Percentiles rank a stretch among this genome's conserved stretches.
Evolutionary conservation across 2,329 filamentous ascomycete species (phyloP).

Genomic region (Monosporascus sp.): DNA sequence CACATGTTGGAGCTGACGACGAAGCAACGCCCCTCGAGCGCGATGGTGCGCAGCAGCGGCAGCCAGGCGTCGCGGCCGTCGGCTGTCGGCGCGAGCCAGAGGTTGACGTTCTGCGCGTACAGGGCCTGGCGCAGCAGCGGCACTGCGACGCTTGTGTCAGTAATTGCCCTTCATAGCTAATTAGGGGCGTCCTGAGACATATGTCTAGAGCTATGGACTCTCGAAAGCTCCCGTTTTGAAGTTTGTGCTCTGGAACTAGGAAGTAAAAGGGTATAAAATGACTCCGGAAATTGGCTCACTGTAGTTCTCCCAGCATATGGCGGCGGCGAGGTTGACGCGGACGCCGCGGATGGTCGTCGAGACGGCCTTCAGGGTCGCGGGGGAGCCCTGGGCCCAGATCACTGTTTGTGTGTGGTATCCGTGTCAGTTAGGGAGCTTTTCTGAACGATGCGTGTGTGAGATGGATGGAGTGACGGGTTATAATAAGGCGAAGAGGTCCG

Average conservation of each 20-base stretch:
- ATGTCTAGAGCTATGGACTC: too few relatives aligned
- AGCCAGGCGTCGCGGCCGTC: slow-evolving; percentile 81
- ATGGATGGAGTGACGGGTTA: too few relatives aligned
- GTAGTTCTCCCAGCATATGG: slow-evolving; percentile 96
- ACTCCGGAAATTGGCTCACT: slow-evolving; percentile 30
- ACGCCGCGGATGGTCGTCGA: slow-evolving; percentile 74
- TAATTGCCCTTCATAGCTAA: too few relatives aligned
- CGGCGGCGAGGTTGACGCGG: slow-evolving; percentile 73
- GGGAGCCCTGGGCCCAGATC: slow-evolving; percentile 82
- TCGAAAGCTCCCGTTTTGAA: too few relatives aligned
- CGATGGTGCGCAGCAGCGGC: slow-evolving; percentile 74
- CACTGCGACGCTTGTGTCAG: slow-evolving; percentile 36
- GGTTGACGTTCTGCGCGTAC: slow-evolving; percentile 85
- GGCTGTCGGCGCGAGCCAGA: slow-evolving; percentile 87
- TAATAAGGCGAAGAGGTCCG: too few relatives aligned
- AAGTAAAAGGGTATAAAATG: not conserved
- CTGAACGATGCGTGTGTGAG: too few relatives aligned
- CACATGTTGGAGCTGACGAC: slow-evolving; percentile 86
- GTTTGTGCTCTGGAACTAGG: too few relatives aligned
- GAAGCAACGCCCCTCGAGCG: slow-evolving; percentile 75
- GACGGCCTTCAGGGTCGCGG: slow-evolving; percentile 73
- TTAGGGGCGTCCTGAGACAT: too few relatives aligned
- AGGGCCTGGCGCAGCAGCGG: slow-evolving; percentile 76
- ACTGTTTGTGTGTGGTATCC: slow-evolving; percentile 36
- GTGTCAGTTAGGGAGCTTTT: not conserved